These are phyloP conservation scores for Pseudoperonospora humuli DNA, from an alignment of 352 stramenopile species.

Conservation along the genomic window DNA sequence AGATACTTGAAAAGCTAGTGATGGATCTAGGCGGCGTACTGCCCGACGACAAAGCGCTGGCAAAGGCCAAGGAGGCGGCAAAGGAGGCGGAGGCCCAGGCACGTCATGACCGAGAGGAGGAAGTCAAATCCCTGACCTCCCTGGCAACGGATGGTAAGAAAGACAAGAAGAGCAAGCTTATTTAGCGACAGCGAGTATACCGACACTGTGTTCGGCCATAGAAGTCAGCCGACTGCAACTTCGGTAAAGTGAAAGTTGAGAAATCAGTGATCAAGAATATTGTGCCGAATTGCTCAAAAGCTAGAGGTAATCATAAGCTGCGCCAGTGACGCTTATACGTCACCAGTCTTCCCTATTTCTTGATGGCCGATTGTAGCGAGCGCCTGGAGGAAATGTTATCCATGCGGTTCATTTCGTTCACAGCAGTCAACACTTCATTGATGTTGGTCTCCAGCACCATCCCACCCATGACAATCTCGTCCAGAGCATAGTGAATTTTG, in stretches of 20 bases:
- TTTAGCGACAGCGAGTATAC: slow-evolving; percentile 30
- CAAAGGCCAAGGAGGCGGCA: slow-evolving; percentile 31
- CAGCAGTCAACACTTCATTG: slow-evolving; percentile 92
- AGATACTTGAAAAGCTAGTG: slow-evolving; percentile 55
- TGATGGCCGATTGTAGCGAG: slow-evolving; percentile 62
- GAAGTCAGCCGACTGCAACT: slow-evolving; percentile 7
- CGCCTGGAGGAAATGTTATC: slow-evolving; percentile 79
- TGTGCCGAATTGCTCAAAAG: slow-evolving; percentile 2
- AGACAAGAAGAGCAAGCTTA: slow-evolving; percentile 47
- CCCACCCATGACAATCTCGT: slow-evolving; percentile 99
- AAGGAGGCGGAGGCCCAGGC: slow-evolving; percentile 34
- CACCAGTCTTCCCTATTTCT: slow-evolving; percentile 32
- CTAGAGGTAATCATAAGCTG: neutral
- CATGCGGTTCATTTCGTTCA: slow-evolving; percentile 96
- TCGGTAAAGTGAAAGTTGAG: neutral
- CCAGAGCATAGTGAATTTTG: slow-evolving; percentile 94
- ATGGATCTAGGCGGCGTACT: slow-evolving; percentile 48
- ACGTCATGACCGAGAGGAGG: slow-evolving; percentile 26
- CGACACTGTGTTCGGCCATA: slow-evolving; percentile 9
- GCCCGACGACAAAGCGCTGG: slow-evolving; percentile 45
- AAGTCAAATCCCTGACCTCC: slow-evolving; percentile 29
- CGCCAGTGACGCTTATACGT: neutral
- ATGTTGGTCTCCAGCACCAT: slow-evolving; percentile 99
- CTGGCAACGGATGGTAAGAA: slow-evolving; percentile 16
- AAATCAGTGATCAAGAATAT: slow-evolving; percentile 4